These are phyloP conservation scores for Dictyostelium brefeldianum DNA, from an alignment of 78 protist species.

Conservation along the genomic window DNA sequence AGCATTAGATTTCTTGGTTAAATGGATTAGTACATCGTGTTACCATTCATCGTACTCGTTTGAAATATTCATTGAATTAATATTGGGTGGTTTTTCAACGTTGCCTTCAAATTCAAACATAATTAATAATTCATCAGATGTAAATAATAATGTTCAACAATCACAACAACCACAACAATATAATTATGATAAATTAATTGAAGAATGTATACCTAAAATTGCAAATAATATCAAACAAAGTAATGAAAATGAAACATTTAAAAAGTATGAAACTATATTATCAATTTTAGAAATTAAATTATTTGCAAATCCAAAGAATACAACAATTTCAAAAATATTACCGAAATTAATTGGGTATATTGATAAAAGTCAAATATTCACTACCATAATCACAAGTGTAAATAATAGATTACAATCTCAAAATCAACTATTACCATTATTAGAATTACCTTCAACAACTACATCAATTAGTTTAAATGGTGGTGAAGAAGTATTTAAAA, in stretches of 20 bases:
- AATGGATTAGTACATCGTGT: background rate
- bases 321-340: background rate
- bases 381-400: background rate
- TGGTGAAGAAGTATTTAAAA: constrained; percentile 19
- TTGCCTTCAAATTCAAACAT: background rate
- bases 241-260: background rate
- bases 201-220: background rate
- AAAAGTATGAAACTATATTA: background rate
- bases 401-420: background rate
- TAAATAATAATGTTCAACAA: background rate
- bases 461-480: background rate
- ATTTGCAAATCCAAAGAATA: constrained; percentile 16
- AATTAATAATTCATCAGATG: background rate
- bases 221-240: background rate
- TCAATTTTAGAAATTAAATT: background rate
- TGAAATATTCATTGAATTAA: background rate
- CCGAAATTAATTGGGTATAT: background rate
- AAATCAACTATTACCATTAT: background rate
- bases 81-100: background rate
- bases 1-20: background rate
- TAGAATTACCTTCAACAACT: background rate
- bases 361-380: background rate
- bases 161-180: background rate
- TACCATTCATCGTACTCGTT: background rate
- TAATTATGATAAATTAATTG: background rate